Evolutionary conservation across 2,329 filamentous ascomycete genomes (phyloP).

Genomic region (Exophiala sp.): DNA sequence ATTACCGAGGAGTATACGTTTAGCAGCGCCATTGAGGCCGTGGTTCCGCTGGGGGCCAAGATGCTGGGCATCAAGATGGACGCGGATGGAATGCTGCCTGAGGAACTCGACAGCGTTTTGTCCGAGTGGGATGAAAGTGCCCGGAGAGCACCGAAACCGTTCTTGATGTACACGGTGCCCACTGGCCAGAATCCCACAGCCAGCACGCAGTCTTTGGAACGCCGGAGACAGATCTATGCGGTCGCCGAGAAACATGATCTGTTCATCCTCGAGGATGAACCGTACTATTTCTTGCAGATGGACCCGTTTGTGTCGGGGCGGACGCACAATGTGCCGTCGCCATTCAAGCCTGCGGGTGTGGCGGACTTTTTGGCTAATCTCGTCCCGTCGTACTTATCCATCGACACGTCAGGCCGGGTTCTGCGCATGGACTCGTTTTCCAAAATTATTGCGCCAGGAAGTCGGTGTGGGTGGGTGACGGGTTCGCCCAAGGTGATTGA

Average conservation of each 20-base stretch:
- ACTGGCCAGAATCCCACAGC: constrained; percentile 91
- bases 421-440: constrained; percentile 90
- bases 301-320: constrained; percentile 61
- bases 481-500: constrained; percentile 81
- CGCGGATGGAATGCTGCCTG: constrained; percentile 60
- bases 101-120: constrained; percentile 60
- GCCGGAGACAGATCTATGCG: constrained; percentile 69
- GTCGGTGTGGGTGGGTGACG: constrained; percentile 83
- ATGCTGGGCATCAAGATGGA: constrained; percentile 64
- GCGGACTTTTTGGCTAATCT: constrained; percentile 71
- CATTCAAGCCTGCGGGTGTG: constrained; percentile 51
- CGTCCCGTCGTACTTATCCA: constrained; percentile 70
- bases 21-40: constrained; percentile 68
- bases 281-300: constrained; percentile 90
- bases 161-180: constrained; percentile 67
- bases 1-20: constrained; percentile 92
- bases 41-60: constrained; percentile 59
- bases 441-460: constrained; percentile 82
- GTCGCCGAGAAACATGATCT: constrained; percentile 81
- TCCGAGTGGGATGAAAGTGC: constrained; percentile 60
- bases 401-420: constrained; percentile 84
- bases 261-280: constrained; percentile 86
- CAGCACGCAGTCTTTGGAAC: constrained; percentile 67
- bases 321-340: constrained; percentile 40
- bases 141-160: constrained; percentile 61